Base-by-base conservation (phyloP, 768 basidiomycete species). In the Phanerodontia chrysosporium region DNA sequence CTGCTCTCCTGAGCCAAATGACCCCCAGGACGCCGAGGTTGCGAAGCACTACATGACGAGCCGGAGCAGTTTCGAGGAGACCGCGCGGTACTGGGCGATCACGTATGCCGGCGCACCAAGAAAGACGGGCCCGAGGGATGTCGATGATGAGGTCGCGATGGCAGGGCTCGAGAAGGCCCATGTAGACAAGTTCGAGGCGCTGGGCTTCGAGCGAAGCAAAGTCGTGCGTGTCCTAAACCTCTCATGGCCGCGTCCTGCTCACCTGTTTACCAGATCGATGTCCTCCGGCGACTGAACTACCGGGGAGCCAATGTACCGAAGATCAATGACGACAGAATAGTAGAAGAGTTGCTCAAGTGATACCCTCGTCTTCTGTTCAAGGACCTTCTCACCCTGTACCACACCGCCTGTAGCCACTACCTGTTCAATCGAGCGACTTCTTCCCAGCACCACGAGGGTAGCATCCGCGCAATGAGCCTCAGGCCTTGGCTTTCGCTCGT, bases 21-120 rank as follows among this genome's bases (percentile, higher is more conserved):
- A 98, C 69, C 96, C 95, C 0, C 95, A 98, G 74, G 96, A 98
- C 69, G 96, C 95, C 0, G 95, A 98, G 74, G 95, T 98, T 12
- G 95, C 95, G 13, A 98, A 97, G 71, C 96, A 97, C 69, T 98
- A 91, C 67, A 89, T 91, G 72, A 92, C 94, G 13, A 91, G 89
- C 71, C 88, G 88, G 70, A 75, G 76, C 25, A 87, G 89, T 66
- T 98, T 98, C 64, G 91, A 95, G 59, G 90, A 90, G 39, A 98
- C 95, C 3, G 95, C 95, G 58, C 80, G 83, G 42, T 95, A 95
- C 71, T 98, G 95, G 95, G 92, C 95, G 0, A 86, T 91, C 67
- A 85, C 89, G 28, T 97, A 97, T 70, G 95, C 95, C 2, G 90
- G 87, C 46, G 91, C 86, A 1, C 84, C 88, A 3, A 77, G 73